Base-by-base conservation (phyloP, 2,329 filamentous ascomycete species). In the Fusarium camptoceras region DNA sequence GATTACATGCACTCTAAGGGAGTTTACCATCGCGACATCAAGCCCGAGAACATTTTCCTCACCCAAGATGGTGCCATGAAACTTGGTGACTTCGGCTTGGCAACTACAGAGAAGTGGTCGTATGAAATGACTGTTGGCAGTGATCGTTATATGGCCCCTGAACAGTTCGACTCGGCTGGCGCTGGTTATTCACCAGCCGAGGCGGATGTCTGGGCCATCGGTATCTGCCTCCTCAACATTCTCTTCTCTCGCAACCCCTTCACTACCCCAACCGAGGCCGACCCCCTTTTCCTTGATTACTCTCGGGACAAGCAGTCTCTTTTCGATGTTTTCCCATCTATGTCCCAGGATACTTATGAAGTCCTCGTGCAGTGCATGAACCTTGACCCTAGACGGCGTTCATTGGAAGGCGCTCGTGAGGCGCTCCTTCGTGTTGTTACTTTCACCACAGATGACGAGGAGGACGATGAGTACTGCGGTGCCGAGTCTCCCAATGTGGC, bases 21-120 rank as follows among this genome's bases (percentile, higher is more conserved):
- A 71, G 89, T 98, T 78, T 98, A 94, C 80, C 96, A 99, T 79
- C 93, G 96, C 66, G 96, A 99, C 81, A 98, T 99, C 88, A 99
- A 99, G 84, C 96, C 96, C 1, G 96, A 99, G 86, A 99, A 99
- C 85, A 97, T 99, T 81, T 98, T 99, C 80, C 86, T 99, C 70
- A 92, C 91, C 63, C 88, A 94, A 65, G 88, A 91, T 73, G 95
- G 95, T 56, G 87, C 91, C 41, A 92, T 98, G 92, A 99, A 99
- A 84, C 89, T 99, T 37, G 96, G 96, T 76, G 96, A 99, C 81
- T 97, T 98, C 79, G 96, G 96, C 57, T 86, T 99, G 68, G 94
- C 94, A 54, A 98, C 95, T 14, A 92, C 90, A 9, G 94, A 97
- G 66, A 86, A 90, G 74, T 97, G 94, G 94, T 97, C 93, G 25